A percentile compares a stretch with the other conserved stretches of the same genome.
These are phyloP conservation scores for Balakata baccata DNA, from an alignment of 345 rosid species.

Conservation along the genomic window DNA sequence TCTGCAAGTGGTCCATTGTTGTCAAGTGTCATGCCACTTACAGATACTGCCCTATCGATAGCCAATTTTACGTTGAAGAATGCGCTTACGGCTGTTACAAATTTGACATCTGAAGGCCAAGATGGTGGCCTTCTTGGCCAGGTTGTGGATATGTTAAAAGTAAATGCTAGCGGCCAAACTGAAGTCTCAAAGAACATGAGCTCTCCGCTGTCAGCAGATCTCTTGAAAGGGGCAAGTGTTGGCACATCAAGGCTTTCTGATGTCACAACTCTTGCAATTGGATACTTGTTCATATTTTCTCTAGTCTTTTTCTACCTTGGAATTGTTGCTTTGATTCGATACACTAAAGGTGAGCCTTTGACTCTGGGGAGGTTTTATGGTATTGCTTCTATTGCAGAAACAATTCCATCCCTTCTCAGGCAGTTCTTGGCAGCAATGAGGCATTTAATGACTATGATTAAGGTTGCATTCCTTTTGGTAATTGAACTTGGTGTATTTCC, in stretches of 20 bases:
- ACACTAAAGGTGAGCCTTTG: conserved; percentile 93
- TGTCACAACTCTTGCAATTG: conserved; percentile 90
- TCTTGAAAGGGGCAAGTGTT: conserved; percentile 55
- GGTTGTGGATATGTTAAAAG: conserved; percentile 59
- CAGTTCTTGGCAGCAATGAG: conserved; percentile 97
- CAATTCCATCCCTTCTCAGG: conserved; percentile 83
- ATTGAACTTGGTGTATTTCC: conserved; percentile 99
- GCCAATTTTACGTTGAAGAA: conserved; percentile 71
- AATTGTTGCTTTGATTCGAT: conserved; percentile 73
- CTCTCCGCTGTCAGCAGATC: conserved; percentile 50
- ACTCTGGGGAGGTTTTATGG: conserved; percentile 80
- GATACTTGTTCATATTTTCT: conserved; percentile 75
- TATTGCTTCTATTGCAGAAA: conserved; percentile 74
- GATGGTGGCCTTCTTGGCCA: conserved; percentile 53
- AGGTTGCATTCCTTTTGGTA: conserved; percentile 95
- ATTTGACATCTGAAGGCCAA: conserved; percentile 71
- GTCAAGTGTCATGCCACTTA: conserved; percentile 59
- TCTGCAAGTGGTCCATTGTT: conserved; percentile 68
- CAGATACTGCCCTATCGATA: conserved; percentile 63
- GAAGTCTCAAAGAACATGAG: conserved; percentile 57
- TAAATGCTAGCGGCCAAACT: conserved; percentile 52
- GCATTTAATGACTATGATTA: conserved; percentile 99
- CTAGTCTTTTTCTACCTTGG: conserved; percentile 77
- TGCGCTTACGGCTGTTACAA: conserved; percentile 66
- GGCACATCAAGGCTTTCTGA: conserved; percentile 87